Conservation (phyloP, 352 stramenopile genomes). For the Pythium brachiatum region DNA sequence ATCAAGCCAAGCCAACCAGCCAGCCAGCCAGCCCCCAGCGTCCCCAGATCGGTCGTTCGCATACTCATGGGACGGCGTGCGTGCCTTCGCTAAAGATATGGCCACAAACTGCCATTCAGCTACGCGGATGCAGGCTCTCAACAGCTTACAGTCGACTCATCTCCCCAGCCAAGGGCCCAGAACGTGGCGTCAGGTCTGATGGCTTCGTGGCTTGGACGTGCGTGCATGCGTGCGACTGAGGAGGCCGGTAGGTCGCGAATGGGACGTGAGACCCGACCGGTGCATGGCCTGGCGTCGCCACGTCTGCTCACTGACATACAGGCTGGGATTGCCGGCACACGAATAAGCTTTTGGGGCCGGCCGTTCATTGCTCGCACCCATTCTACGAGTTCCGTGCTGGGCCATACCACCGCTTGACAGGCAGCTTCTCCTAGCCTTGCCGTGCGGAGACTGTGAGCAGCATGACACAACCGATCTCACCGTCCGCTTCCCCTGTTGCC, state of each 20-base stretch:
- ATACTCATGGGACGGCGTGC: not conserved
- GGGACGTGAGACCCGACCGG: not conserved
- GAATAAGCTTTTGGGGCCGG: conserved; percentile 1
- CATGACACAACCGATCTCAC: conserved; percentile 1
- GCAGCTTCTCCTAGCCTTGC: not conserved
- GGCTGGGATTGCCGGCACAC: not conserved
- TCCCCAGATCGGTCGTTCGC: not conserved
- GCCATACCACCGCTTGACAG: not conserved
- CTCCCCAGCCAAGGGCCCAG: not conserved
- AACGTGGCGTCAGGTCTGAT: not conserved
- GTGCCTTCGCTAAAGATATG: not conserved
- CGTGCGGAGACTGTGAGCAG: not conserved
- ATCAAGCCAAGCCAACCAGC: no score
- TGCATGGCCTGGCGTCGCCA: not conserved
- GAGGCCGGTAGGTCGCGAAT: not conserved
- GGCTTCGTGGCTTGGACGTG: not conserved
- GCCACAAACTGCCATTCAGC: not conserved
- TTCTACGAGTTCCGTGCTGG: not conserved
- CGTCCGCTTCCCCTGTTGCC: not conserved
- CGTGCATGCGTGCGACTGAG: conserved; percentile 1
- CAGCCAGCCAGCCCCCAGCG: not conserved
- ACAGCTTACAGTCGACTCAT: not conserved
- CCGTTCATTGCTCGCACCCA: not conserved
- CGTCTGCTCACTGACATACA: not conserved
- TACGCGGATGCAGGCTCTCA: not conserved